Evolutionary conservation across 345 rosid genomes (phyloP).

Genomic region (Hibiscus syriacus): DNA sequence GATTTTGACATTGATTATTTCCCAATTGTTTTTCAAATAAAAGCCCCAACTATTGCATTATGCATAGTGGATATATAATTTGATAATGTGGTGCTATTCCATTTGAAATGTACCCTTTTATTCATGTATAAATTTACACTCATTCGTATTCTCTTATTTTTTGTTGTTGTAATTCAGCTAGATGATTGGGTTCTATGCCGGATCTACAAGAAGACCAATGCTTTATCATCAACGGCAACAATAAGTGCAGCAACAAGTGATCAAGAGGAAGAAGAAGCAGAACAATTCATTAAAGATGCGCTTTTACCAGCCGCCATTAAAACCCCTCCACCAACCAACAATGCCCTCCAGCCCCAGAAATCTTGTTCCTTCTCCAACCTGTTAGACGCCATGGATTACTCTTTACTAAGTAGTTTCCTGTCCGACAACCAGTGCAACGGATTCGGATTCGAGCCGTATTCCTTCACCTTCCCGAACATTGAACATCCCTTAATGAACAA

Average conservation of each 20-base stretch:
- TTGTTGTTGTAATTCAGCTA: constrained; percentile 48
- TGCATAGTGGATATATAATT: neutral
- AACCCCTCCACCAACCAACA: constrained; percentile 19
- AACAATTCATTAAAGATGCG: constrained; percentile 28
- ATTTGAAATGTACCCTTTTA: neutral
- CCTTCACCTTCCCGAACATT: constrained; percentile 7
- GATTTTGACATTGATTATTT: constrained; percentile 4
- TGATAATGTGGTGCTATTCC: neutral
- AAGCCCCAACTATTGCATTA: neutral
- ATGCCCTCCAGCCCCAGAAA: constrained; percentile 48
- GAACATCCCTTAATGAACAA: constrained; percentile 22
- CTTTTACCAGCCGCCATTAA: constrained; percentile 25
- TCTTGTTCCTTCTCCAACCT: constrained; percentile 73
- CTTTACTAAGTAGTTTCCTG: constrained; percentile 45
- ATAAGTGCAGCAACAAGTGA: constrained; percentile 31
- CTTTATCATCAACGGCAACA: constrained; percentile 34
- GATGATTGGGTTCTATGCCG: constrained; percentile 99
- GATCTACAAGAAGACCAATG: constrained; percentile 73
- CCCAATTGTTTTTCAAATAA: neutral
- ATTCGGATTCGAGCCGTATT: constrained; percentile 24
- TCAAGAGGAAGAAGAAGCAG: constrained; percentile 52
- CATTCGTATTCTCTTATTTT: neutral
- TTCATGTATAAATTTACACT: neutral
- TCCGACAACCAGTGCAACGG: constrained; percentile 39
- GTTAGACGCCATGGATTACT: constrained; percentile 65